phyloP scores from a whole-genome alignment of 306 rosid genomes.

The Quercus engelmannii region DNA sequence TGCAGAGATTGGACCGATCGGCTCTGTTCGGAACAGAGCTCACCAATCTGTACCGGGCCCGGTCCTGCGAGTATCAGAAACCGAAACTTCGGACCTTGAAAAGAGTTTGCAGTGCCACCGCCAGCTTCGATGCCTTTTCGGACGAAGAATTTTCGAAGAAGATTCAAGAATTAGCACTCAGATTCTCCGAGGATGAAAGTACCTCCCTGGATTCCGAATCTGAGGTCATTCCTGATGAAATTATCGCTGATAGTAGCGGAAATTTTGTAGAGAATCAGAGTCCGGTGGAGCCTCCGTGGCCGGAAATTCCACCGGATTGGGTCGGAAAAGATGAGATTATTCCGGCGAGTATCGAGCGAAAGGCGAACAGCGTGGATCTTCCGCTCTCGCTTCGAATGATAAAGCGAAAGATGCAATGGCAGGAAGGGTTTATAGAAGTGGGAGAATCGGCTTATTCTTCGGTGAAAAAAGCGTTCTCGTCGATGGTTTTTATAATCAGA shows the following conservation, averaged over 20 bases:
- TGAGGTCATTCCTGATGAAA: neutral
- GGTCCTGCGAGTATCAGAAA: slow-evolving; percentile 31
- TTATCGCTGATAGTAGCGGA: neutral
- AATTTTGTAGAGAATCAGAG: slow-evolving; percentile 3
- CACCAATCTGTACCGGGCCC: slow-evolving; percentile 35
- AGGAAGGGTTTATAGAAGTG: slow-evolving; percentile 59
- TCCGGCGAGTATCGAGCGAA: slow-evolving; percentile 63
- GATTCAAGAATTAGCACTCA: slow-evolving; percentile 62
- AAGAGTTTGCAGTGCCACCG: slow-evolving; percentile 66
- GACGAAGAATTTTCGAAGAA: slow-evolving; percentile 80
- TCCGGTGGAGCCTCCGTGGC: slow-evolving; percentile 49
- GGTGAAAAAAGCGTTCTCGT: slow-evolving; percentile 76
- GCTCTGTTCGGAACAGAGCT: slow-evolving; percentile 32
- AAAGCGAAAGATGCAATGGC: slow-evolving; percentile 69
- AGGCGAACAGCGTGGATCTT: slow-evolving; percentile 81
- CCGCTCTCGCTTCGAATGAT: slow-evolving; percentile 83
- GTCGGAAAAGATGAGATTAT: slow-evolving; percentile 39
- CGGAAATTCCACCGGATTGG: slow-evolving; percentile 41
- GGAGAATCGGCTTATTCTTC: slow-evolving; percentile 73
- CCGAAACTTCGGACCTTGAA: slow-evolving; percentile 15
- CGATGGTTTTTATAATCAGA: slow-evolving; percentile 84
- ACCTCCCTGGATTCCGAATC: slow-evolving; percentile 27
- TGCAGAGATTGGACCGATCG: slow-evolving; percentile 36
- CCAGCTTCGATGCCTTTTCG: slow-evolving; percentile 56
- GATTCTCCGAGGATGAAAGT: slow-evolving; percentile 34